These are phyloP conservation scores for Phytophthora pinifolia DNA, from an alignment of 352 stramenopile species.

Conservation along the genomic window DNA sequence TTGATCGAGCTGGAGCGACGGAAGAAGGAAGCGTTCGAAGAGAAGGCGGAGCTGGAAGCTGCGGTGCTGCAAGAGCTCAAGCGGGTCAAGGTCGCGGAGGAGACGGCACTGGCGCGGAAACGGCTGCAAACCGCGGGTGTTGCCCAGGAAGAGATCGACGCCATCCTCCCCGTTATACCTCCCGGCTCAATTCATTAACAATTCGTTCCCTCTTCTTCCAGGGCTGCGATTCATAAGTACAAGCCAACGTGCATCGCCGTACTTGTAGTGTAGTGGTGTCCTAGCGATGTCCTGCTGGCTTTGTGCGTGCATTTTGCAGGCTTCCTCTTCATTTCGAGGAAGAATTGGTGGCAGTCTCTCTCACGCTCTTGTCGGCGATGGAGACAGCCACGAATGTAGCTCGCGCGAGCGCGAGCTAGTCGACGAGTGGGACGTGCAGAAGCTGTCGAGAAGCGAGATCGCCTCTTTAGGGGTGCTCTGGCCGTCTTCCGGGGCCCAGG, in stretches of 20 bases:
- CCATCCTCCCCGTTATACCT: conserved; percentile 25
- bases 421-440: conserved; percentile 36
- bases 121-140: conserved; percentile 22
- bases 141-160: conserved; percentile 28
- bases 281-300: conserved; percentile 3
- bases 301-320: conserved; percentile 4
- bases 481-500: conserved; percentile 25
- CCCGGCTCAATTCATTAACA: conserved; percentile 3
- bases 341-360: conserved; percentile 5
- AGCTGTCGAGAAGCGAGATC: conserved; percentile 43
- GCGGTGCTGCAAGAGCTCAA: conserved; percentile 15
- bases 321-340: conserved; percentile 33
- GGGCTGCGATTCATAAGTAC: conserved; percentile 13
- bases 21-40: conserved; percentile 14
- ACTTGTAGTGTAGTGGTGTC: background rate
- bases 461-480: conserved; percentile 38
- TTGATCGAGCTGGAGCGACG: conserved; percentile 15
- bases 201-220: too few species aligned
- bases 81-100: conserved; percentile 23
- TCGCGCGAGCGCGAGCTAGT: conserved; percentile 26
- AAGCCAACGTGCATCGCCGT: conserved; percentile 3
- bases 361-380: conserved; percentile 27
- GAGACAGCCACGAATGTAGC: conserved; percentile 19
- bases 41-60: conserved; percentile 15
- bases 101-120: conserved; percentile 27